Base-by-base conservation (phyloP, 495 filamentous ascomycete species). In the Neurospora tetrasperma region DNA sequence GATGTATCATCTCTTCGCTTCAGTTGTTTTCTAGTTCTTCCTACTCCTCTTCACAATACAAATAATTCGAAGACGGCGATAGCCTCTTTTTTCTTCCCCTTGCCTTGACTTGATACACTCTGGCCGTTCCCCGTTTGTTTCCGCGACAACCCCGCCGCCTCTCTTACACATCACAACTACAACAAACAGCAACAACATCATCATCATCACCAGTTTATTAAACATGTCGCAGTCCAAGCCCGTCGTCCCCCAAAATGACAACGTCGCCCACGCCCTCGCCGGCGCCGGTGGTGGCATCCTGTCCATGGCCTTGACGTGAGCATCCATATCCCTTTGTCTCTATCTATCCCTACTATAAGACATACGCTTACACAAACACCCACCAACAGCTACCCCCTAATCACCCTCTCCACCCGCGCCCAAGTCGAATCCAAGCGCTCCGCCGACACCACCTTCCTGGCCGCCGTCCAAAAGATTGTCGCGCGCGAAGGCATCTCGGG, bases 321-420 rank as follows among this genome's bases (percentile, higher is more conserved):
- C 76, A 69, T 69, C 69, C 75, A 6, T 44, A 46, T 43, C 27
- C 69, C 48, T 23, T 39, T 5, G 20, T n/a, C 16, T 66, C 11
- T n/a, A 0, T 31, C 72, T 27, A 31, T 42, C 31, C 18, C 16
- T 70, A 4, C 35, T 38, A 0, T 38, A 5, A 6, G 20, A 44
- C 72, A 42, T 40, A 43, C 3, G 54, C 43, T 39, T 39, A 39
- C 39, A 39, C 35, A 38, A 69, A 62, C 71, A 73, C 80, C 71
- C 76, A 42, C 42, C 42, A 46, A 20, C 72, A 74, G 93, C 71
- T 98, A 99, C 80, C 96, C 96, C 18, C 89, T 99, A 72, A 96
- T 99, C 76, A 99, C 96, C 11, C 91, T 99, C 71, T 99, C 96
- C 16, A 99, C 96, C 31, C 91, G 96, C 79, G 96, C 96, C 42